phyloP scores from a whole-genome alignment of 257 asterid species.

The Solanum etuberosum region DNA sequence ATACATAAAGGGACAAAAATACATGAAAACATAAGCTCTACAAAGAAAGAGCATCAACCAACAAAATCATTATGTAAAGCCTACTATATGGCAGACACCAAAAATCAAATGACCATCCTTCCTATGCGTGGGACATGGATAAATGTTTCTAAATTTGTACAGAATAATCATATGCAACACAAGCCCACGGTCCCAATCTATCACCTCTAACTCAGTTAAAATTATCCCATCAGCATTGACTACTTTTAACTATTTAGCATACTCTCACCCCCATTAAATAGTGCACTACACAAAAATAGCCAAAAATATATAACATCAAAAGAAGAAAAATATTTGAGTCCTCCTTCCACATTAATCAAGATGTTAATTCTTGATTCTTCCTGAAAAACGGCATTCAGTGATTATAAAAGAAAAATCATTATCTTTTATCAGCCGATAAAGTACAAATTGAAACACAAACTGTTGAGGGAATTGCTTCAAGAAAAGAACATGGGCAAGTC shows the following conservation, averaged over 20 bases:
- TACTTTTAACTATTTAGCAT: background rate
- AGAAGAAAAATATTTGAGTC: background rate
- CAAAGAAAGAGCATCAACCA: background rate
- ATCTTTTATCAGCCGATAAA: background rate
- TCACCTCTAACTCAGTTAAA: background rate
- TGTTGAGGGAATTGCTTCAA: background rate
- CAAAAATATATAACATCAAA: background rate
- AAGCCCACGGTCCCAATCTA: background rate
- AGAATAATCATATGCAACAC: background rate
- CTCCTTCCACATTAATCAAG: background rate
- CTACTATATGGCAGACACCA: background rate
- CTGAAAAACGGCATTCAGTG: background rate
- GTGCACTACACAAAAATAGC: background rate
- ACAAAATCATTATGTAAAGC: background rate
- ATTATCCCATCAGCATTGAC: background rate
- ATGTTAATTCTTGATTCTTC: background rate
- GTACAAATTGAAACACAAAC: background rate
- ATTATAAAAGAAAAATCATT: background rate
- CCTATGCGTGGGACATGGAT: background rate
- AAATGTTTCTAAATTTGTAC: background rate
- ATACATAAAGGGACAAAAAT: background rate
- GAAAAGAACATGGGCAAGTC: background rate
- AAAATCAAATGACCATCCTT: background rate
- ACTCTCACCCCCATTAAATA: background rate
- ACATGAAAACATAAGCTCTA: background rate